These are phyloP conservation scores for Erysimum cheiri DNA, from an alignment of 441 rosid genomes.

Conservation along the genomic window DNA sequence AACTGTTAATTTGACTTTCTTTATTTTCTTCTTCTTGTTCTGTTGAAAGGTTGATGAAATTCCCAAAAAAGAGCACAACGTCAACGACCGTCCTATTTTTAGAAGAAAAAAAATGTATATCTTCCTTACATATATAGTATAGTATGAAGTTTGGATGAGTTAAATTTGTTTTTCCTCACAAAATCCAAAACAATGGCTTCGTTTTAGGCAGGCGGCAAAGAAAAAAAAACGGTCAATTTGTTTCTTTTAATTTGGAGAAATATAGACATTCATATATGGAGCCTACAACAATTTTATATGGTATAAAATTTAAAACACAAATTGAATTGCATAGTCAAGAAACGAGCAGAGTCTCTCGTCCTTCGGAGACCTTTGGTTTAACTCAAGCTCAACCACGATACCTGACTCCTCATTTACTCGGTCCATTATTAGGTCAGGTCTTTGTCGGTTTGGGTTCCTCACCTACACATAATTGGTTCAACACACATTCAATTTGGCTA, in stretches of 20 bases:
- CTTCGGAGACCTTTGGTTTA: neutral
- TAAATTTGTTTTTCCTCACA: neutral
- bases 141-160: no score
- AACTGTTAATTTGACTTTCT: neutral
- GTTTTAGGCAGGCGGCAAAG: no score
- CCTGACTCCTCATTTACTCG: slow-evolving; percentile 4
- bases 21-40: neutral
- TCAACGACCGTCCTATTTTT: neutral
- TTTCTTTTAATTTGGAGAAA: no score
- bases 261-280: no score
- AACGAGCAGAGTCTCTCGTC: neutral
- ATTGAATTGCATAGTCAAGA: no score
- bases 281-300: no score
- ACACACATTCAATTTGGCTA: neutral
- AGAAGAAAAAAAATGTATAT: no score
- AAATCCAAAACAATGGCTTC: neutral
- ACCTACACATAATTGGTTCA: neutral
- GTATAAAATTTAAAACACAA: no score
- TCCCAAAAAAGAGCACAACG: no score
- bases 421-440: neutral
- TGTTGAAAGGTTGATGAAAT: neutral
- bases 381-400: neutral
- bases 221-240: no score
- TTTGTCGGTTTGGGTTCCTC: neutral
- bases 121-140: neutral